phyloP scores from a whole-genome alignment of 2,329 filamentous ascomycete species.

The Ceratocystis cubensis region DNA sequence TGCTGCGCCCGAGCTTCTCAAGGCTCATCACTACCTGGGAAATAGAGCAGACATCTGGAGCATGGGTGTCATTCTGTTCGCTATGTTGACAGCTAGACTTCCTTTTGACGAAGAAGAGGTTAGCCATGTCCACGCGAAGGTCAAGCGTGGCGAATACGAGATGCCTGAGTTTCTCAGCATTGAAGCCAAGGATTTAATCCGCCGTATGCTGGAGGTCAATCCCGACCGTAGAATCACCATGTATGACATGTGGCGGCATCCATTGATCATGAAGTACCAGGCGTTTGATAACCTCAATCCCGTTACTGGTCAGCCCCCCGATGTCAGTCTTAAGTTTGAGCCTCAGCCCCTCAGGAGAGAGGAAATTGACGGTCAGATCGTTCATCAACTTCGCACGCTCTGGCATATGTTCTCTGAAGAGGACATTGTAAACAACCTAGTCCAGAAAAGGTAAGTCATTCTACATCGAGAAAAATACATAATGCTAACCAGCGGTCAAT shows the following conservation, averaged over 20 bases:
- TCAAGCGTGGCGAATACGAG: slow-evolving; percentile 46
- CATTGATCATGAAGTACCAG: slow-evolving; percentile 73
- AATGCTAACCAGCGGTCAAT: slow-evolving; percentile 23
- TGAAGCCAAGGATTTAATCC: slow-evolving; percentile 67
- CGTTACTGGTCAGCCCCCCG: slow-evolving; percentile 40
- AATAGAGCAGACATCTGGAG: slow-evolving; percentile 91
- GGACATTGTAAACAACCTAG: slow-evolving; percentile 56
- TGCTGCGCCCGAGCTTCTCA: slow-evolving; percentile 82
- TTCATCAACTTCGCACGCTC: slow-evolving; percentile 75
- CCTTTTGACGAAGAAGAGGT: slow-evolving; percentile 66
- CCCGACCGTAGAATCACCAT: slow-evolving; percentile 70
- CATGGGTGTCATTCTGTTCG: slow-evolving; percentile 78
- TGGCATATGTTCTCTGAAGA: slow-evolving; percentile 79
- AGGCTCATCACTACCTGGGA: slow-evolving; percentile 64
- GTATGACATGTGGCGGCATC: slow-evolving; percentile 72
- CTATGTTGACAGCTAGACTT: slow-evolving; percentile 68
- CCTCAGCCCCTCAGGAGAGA: slow-evolving; percentile 45
- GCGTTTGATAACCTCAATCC: slow-evolving; percentile 55
- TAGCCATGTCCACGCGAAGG: slow-evolving; percentile 47
- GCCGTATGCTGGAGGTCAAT: slow-evolving; percentile 63
- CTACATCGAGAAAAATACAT: not conserved
- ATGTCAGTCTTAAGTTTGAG: slow-evolving; percentile 48
- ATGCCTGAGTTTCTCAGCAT: slow-evolving; percentile 50
- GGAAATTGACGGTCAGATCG: slow-evolving; percentile 67
- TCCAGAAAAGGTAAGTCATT: slow-evolving; percentile 46